Base-by-base conservation (phyloP, 768 basidiomycete species). In the Strobilomyces confusus region DNA sequence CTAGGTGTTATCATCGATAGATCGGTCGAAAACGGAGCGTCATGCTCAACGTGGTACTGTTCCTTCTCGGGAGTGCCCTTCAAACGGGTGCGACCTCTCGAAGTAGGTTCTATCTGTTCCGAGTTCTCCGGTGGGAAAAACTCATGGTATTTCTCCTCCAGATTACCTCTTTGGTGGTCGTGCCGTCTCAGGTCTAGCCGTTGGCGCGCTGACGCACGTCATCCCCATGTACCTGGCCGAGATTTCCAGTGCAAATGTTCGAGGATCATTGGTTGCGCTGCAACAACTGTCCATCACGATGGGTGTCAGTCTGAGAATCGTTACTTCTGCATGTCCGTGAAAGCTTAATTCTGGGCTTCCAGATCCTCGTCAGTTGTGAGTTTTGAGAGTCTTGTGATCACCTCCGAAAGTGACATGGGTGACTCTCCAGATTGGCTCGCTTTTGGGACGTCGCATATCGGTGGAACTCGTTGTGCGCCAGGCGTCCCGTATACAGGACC, bases 191-290 rank as follows among this genome's bases (percentile, higher is more conserved):
- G 62, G 58, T 32, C 38, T 58, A 15, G 47, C 58, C 9, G 54
- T 62, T 2, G 62, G 65, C 34, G 58, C 58, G 29, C 36, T 64
- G 51, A 64, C 63, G 13, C 61, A 61, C 17, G 60, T 63, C 34
- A 49, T 70, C 22, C 63, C 61, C 17, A 72, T 73, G 60, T 73
- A 73, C 44, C 49, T 73, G 54, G 73, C 71, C 40, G 72, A 73
- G 58, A 73, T 73, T 26, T 72, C 72, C 2, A 73, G 68, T n/a
- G 63, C 69, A 11, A 72, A 72, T 19, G 54, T 72, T 25, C 70
- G 72, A 43, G 72, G 72, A 40, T 69, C 71, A 4, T 48, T 73
- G 32, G 70, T 73, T 34, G 60, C 72, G 17, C 57, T 73, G 20
- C 70, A 72, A 33, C 72, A 73, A 47, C 60, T 73, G 8, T 40